Percentiles rank a stretch among this genome's conserved stretches.
Conservation (phyloP, 768 basidiomycete species). For the Tulasnella sp. region DNA sequence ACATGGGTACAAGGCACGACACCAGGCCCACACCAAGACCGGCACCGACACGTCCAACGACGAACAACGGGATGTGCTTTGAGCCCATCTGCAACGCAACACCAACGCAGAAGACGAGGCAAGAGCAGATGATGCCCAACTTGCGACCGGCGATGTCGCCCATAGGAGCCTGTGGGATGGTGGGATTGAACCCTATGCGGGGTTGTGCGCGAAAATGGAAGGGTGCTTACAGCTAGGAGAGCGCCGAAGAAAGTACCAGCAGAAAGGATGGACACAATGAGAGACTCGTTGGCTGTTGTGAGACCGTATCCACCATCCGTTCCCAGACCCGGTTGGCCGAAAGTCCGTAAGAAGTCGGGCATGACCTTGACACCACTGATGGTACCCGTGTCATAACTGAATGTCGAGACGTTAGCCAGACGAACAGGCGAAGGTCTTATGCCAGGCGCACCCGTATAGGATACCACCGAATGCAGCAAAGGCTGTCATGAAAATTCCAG, state of each 20-base stretch:
- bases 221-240: constrained; percentile 20
- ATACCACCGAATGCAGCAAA: constrained; percentile 27
- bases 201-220: neutral
- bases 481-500: constrained; percentile 23
- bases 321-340: constrained; percentile 34
- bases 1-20: constrained; percentile 53
- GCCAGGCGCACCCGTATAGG: constrained; percentile 15
- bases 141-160: constrained; percentile 48
- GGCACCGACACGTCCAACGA: constrained; percentile 65
- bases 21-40: constrained; percentile 75
- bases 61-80: constrained; percentile 44
- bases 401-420: neutral
- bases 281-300: constrained; percentile 30
- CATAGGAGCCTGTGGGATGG: constrained; percentile 26
- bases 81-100: constrained; percentile 47
- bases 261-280: constrained; percentile 59
- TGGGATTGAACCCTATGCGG: no score
- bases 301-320: constrained; percentile 27
- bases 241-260: constrained; percentile 72
- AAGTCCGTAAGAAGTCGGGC: constrained; percentile 45
- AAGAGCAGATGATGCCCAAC: constrained; percentile 37
- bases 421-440: neutral
- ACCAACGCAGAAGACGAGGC: constrained; percentile 49
- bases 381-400: constrained; percentile 73
- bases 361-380: constrained; percentile 70